These are phyloP conservation scores for Musa schizocarpa DNA, from an alignment of 176 grass and related monocot genomes.

Conservation along the genomic window DNA sequence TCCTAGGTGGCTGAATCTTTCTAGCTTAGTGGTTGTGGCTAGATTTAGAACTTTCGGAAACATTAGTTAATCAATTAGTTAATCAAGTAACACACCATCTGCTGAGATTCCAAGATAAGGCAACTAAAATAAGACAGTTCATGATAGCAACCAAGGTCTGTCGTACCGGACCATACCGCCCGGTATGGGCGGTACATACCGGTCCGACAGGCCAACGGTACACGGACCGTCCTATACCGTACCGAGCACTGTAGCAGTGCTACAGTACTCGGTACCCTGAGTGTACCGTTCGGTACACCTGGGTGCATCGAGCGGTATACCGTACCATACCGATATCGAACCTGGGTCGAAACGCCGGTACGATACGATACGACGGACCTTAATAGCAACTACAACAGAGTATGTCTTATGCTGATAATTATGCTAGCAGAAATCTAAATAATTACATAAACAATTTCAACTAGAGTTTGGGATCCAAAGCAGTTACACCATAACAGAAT, in stretches of 20 bases:
- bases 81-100: not conserved
- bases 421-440: not conserved
- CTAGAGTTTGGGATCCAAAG: not conserved
- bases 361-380: too few relatives aligned
- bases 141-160: not conserved
- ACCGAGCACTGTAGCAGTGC: too few relatives aligned
- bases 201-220: too few relatives aligned
- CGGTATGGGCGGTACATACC: too few relatives aligned
- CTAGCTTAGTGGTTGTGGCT: not conserved
- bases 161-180: too few relatives aligned
- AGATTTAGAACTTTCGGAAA: not conserved
- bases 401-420: not conserved
- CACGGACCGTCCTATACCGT: too few relatives aligned
- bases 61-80: not conserved
- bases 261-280: too few relatives aligned
- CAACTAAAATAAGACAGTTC: not conserved
- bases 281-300: too few relatives aligned
- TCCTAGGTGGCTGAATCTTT: not conserved
- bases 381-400: not conserved
- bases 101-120: not conserved
- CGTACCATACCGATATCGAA: too few relatives aligned
- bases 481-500: not conserved
- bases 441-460: not conserved
- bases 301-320: too few relatives aligned
- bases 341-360: too few relatives aligned